Evolutionary conservation across 164 flowering plant species (phyloP).

Genomic region (Magnolia changhungtana): DNA sequence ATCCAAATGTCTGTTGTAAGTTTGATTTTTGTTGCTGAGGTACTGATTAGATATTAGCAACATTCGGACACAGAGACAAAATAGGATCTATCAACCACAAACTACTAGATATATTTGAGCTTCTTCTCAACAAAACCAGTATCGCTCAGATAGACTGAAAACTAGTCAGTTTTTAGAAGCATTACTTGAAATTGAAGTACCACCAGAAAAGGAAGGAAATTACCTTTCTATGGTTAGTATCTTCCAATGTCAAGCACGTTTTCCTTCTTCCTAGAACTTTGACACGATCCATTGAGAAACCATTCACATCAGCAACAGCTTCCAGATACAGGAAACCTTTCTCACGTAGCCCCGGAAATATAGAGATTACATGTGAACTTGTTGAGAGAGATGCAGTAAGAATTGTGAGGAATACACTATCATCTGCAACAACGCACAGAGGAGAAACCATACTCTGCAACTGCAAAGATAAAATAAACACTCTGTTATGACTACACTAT

Average conservation of each 20-base stretch:
- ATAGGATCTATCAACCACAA: not conserved
- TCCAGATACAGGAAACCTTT: conserved; percentile 57
- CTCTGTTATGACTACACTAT: not conserved
- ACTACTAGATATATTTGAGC: not conserved
- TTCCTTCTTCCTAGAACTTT: conserved; percentile 42
- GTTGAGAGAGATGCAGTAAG: conserved; percentile 50
- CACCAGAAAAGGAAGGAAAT: conserved; percentile 1
- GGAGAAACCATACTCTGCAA: conserved; percentile 49
- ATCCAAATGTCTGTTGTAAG: too few relatives aligned
- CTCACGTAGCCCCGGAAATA: conserved; percentile 74
- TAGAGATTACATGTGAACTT: conserved; percentile 50
- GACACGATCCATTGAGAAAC: conserved; percentile 57
- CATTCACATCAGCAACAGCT: conserved; percentile 65
- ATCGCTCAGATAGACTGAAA: not conserved
- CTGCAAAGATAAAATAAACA: conserved; percentile 39
- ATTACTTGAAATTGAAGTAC: not conserved
- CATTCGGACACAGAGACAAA: too few relatives aligned
- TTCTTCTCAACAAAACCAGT: not conserved
- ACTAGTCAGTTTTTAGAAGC: not conserved
- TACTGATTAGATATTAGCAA: too few relatives aligned
- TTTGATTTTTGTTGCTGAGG: too few relatives aligned
- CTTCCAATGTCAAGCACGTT: conserved; percentile 45
- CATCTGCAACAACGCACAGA: conserved; percentile 79
- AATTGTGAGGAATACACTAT: conserved; percentile 73
- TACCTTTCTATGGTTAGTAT: conserved; percentile 65